A percentile compares a stretch with the other conserved stretches of the same genome.
Conservation (phyloP, 371 early-diverging fungal genomes). For the Circinella umbellata region DNA sequence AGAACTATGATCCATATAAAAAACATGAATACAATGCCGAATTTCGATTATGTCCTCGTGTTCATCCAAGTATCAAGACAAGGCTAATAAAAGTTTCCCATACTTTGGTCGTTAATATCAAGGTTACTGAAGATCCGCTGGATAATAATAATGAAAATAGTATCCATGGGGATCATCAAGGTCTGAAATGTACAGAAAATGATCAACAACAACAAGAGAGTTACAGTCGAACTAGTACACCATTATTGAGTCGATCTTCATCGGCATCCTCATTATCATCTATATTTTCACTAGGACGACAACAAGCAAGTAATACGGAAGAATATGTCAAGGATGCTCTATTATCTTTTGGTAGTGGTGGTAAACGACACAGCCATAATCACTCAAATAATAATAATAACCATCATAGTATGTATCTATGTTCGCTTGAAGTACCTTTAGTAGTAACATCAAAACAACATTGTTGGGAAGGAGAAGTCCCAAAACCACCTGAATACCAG, state of each 20-base stretch:
- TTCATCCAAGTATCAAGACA: constrained; percentile 29
- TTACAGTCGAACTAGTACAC: neutral
- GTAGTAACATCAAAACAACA: constrained; percentile 47
- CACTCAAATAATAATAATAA: neutral
- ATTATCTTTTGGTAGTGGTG: neutral
- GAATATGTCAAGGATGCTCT: constrained; percentile 4
- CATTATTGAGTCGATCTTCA: constrained; percentile 7
- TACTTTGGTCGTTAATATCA: constrained; percentile 27
- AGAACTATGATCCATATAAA: constrained; percentile 17
- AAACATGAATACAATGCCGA: constrained; percentile 30
- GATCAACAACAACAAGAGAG: neutral
- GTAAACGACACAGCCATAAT: constrained; percentile 10
- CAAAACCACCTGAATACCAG: constrained; percentile 36
- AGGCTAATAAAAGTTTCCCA: constrained; percentile 26
- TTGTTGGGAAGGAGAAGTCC: constrained; percentile 31
- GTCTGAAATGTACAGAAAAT: too few species aligned
- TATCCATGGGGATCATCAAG: neutral
- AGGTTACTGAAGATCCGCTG: neutral
- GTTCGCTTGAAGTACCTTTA: constrained; percentile 42
- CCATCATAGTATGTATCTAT: constrained; percentile 14
- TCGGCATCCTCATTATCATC: constrained; percentile 12
- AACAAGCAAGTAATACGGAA: constrained; percentile 5
- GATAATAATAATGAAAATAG: neutral
- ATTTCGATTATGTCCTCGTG: constrained; percentile 34
- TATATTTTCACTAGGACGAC: constrained; percentile 5